These are phyloP conservation scores for Trichosporon sp. DNA, from an alignment of 1,284 basidiomycete genomes.

Conservation along the genomic window DNA sequence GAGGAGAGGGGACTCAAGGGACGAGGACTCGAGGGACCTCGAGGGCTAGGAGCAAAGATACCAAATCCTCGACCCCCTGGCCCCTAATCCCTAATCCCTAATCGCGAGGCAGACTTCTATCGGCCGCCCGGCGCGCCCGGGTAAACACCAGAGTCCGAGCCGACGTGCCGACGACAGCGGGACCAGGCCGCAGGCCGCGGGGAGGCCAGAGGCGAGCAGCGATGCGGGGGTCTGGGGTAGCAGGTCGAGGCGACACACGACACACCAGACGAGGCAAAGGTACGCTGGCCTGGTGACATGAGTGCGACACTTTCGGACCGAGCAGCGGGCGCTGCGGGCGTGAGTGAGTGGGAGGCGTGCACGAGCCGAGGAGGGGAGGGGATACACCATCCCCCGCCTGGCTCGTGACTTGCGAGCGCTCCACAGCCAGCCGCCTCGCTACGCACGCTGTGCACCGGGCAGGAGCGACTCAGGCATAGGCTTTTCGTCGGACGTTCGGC, in stretches of 20 bases:
- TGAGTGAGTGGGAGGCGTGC: no score
- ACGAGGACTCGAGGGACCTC: neutral
- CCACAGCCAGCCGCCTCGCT: neutral
- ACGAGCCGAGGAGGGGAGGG: neutral
- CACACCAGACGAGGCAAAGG: neutral
- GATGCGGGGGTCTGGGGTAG: neutral
- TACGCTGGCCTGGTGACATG: neutral
- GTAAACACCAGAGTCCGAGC: slow-evolving; percentile 1
- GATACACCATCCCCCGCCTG: no score
- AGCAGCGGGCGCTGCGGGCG: no score
- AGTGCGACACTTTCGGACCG: no score
- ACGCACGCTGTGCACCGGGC: no score
- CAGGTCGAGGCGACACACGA: neutral
- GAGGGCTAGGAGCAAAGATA: neutral
- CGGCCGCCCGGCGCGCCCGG: neutral
- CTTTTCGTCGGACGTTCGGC: neutral
- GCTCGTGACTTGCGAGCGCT: no score
- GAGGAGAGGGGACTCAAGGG: neutral
- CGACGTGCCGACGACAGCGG: neutral
- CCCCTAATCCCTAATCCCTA: neutral
- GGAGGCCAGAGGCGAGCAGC: neutral
- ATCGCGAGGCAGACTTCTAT: neutral
- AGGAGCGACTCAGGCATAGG: neutral
- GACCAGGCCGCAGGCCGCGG: neutral
- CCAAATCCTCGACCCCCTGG: neutral